Percentiles rank a stretch among this genome's conserved stretches.
These are phyloP conservation scores for Pichia sp. DNA, from an alignment of 1,139 yeast species.

Conservation along the genomic window DNA sequence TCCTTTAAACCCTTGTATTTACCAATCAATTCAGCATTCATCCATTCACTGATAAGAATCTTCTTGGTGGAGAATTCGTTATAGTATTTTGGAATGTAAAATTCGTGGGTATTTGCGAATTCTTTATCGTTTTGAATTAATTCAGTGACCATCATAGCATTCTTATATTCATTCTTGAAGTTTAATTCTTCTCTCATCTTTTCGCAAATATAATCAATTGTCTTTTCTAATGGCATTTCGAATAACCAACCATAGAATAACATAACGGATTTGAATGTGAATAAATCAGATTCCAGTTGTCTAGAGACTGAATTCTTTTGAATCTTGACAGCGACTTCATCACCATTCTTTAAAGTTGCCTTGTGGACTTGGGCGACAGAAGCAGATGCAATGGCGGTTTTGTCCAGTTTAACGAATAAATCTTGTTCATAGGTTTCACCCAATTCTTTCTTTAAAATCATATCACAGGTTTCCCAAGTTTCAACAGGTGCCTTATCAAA, in stretches of 20 bases:
- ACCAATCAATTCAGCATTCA: constrained; percentile 62
- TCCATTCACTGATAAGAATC: constrained; percentile 71
- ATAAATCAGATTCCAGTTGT: constrained; percentile 58
- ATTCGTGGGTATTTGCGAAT: constrained; percentile 31
- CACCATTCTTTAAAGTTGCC: constrained; percentile 50
- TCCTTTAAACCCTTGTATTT: constrained; percentile 43
- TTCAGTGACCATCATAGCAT: constrained; percentile 40
- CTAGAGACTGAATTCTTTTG: constrained; percentile 61
- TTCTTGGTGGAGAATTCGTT: constrained; percentile 45
- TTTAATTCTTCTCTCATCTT: constrained; percentile 62
- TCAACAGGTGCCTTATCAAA: constrained; percentile 76
- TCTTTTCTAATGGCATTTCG: constrained; percentile 59
- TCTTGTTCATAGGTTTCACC: constrained; percentile 46
- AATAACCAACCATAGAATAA: constrained; percentile 56
- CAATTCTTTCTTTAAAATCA: constrained; percentile 43
- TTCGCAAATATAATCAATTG: constrained; percentile 56
- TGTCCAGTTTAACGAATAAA: constrained; percentile 48
- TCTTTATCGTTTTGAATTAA: constrained; percentile 37
- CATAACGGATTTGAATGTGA: constrained; percentile 54
- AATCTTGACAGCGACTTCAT: constrained; percentile 63
- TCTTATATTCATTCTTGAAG: constrained; percentile 54
- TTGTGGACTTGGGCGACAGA: constrained; percentile 73
- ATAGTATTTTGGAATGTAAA: constrained; percentile 56
- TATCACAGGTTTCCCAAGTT: constrained; percentile 53
- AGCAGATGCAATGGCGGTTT: constrained; percentile 64